These are phyloP conservation scores for Elsinoe necatrix DNA, from an alignment of 2,329 filamentous ascomycete genomes.

Conservation along the genomic window DNA sequence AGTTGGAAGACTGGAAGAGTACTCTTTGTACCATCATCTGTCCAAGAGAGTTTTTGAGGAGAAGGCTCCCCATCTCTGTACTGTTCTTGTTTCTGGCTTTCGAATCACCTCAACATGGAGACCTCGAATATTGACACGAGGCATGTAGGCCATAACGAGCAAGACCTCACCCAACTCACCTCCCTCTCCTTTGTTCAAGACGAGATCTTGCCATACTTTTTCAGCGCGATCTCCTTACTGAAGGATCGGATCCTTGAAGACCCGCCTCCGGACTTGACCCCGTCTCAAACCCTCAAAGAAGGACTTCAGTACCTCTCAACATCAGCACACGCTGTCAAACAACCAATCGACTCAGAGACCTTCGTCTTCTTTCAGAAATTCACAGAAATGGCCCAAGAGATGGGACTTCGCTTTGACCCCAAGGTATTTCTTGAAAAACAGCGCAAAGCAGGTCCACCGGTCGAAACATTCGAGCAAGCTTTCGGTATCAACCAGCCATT, in stretches of 20 bases:
- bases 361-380: not conserved
- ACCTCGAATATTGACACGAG: not conserved
- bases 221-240: slow-evolving; percentile 37
- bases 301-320: slow-evolving; percentile 22
- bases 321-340: slow-evolving; percentile 4
- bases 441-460: no score
- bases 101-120: slow-evolving; percentile 4
- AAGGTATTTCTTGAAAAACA: not conserved
- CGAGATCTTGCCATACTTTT: not conserved
- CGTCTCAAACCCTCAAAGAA: slow-evolving; percentile 46
- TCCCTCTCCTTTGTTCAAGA: not conserved
- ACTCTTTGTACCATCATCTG: not conserved
- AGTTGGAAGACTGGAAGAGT: not conserved
- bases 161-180: not conserved
- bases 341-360: not conserved
- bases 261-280: slow-evolving; percentile 55
- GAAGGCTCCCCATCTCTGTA: not conserved
- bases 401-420: not conserved
- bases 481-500: not conserved
- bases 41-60: not conserved
- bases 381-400: not conserved
- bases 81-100: not conserved
- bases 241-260: slow-evolving; percentile 74
- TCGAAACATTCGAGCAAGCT: no score
- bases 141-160: not conserved